phyloP scores from a whole-genome alignment of 2,329 filamentous ascomycete species.

The Pleurostoma richardsiae region DNA sequence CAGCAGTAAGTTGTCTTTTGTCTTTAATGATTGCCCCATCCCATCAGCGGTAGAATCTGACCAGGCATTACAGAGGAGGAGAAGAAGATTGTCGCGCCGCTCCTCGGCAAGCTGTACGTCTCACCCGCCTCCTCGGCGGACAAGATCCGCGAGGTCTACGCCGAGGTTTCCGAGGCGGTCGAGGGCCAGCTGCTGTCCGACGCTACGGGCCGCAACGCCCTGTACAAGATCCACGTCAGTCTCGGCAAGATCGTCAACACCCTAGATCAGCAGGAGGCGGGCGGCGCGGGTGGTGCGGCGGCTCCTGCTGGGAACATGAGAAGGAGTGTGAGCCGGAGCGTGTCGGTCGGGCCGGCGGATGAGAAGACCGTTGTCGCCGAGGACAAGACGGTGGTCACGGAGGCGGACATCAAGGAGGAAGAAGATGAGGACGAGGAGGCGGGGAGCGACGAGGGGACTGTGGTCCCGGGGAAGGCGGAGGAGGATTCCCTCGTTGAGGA shows the following conservation, averaged over 20 bases:
- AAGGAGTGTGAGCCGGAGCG: constrained; percentile 33
- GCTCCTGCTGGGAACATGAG: too few species aligned
- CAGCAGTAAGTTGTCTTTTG: constrained; percentile 51
- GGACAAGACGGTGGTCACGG: constrained; percentile 33
- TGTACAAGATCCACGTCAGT: constrained; percentile 64
- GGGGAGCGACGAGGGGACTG: constrained; percentile 14
- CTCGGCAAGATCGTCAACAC: constrained; percentile 63
- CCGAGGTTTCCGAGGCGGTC: constrained; percentile 55
- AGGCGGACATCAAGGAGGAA: constrained; percentile 43
- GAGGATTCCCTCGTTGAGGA: constrained; percentile 32
- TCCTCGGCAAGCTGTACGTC: constrained; percentile 80
- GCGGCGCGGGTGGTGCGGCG: constrained; percentile 20
- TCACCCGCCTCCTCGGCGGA: constrained; percentile 59
- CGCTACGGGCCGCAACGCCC: constrained; percentile 56
- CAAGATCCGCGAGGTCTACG: constrained; percentile 53
- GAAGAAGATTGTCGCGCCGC: constrained; percentile 71
- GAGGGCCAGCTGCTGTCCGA: constrained; percentile 57
- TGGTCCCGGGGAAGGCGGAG: constrained; percentile 13
- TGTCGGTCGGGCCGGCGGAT: constrained; percentile 28
- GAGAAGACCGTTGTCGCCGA: constrained; percentile 21
- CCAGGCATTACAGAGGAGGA: constrained; percentile 61
- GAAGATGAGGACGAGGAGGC: constrained; percentile 32
- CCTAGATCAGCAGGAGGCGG: constrained; percentile 39
- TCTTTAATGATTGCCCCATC: not conserved
- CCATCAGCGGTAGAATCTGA: not conserved